Evolutionary conservation across 2,329 filamentous ascomycete species (phyloP).

Genomic region (Botrytis aclada): DNA sequence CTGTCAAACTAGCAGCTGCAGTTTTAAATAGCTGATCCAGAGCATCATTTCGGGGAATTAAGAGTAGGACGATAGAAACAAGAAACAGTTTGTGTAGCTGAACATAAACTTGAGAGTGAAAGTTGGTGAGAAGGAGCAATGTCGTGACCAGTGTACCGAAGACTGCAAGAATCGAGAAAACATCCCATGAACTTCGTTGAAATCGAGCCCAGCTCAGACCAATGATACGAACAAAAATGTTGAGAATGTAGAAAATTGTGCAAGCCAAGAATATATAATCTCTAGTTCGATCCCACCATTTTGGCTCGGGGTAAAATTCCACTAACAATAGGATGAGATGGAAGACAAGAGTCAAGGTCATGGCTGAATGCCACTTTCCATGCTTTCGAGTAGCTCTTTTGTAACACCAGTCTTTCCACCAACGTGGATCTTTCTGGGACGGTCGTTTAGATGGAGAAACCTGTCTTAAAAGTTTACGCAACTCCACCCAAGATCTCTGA

Average conservation of each 20-base stretch:
- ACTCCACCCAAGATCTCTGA: conserved; percentile 92
- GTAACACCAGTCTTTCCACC: conserved; percentile 92
- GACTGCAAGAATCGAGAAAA: conserved; percentile 81
- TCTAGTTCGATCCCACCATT: conserved; percentile 67
- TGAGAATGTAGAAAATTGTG: conserved; percentile 76
- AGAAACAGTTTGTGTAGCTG: conserved; percentile 93
- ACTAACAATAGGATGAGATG: conserved; percentile 80
- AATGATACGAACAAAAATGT: conserved; percentile 78
- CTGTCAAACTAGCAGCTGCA: conserved; percentile 85
- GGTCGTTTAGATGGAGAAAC: conserved; percentile 94
- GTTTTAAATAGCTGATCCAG: conserved; percentile 99
- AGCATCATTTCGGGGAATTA: conserved; percentile 95
- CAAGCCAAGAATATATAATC: conserved; percentile 77
- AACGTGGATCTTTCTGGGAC: conserved; percentile 69
- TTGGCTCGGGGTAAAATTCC: conserved; percentile 77
- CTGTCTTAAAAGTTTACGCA: conserved; percentile 86
- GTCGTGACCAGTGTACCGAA: conserved; percentile 78
- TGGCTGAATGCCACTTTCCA: conserved; percentile 81
- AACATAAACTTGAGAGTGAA: conserved; percentile 58
- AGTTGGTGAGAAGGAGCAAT: conserved; percentile 66
- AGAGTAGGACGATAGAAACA: conserved; percentile 80
- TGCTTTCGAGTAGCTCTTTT: conserved; percentile 90
- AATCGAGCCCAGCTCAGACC: conserved; percentile 92
- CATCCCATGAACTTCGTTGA: conserved; percentile 88
- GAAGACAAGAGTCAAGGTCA: conserved; percentile 75